A percentile compares a stretch with the other conserved stretches of the same genome.
phyloP scores from a whole-genome alignment of 2,329 filamentous ascomycete species.

The Clarireedia paspali region DNA sequence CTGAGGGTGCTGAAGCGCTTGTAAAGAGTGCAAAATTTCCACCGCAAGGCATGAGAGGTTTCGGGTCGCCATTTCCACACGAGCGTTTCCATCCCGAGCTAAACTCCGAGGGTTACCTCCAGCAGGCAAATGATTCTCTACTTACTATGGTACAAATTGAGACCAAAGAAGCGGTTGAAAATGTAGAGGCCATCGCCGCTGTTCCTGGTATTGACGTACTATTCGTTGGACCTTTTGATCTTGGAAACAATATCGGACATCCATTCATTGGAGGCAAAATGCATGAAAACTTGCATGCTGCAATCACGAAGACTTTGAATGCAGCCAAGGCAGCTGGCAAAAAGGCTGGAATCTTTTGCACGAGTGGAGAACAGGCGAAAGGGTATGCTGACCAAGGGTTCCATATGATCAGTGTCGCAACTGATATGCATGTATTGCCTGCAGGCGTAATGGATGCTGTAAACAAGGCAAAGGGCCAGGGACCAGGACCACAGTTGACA shows the following conservation, averaged over 20 bases:
- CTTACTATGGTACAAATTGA: slow-evolving; percentile 63
- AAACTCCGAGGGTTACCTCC: slow-evolving; percentile 47
- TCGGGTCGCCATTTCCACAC: slow-evolving; percentile 48
- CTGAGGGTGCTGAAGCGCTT: slow-evolving; percentile 42
- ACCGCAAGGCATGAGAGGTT: slow-evolving; percentile 44
- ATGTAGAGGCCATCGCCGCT: slow-evolving; percentile 53
- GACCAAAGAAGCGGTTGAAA: slow-evolving; percentile 52
- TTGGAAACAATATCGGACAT: slow-evolving; percentile 54
- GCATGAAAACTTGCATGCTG: slow-evolving; percentile 48
- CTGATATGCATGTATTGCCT: slow-evolving; percentile 47
- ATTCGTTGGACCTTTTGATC: slow-evolving; percentile 59
- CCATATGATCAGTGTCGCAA: slow-evolving; percentile 52
- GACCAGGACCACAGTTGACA: slow-evolving; percentile 19
- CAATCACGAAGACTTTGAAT: slow-evolving; percentile 49
- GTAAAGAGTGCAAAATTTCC: slow-evolving; percentile 49
- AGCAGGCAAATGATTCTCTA: slow-evolving; percentile 48
- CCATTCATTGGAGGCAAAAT: slow-evolving; percentile 55
- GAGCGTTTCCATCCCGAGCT: slow-evolving; percentile 40
- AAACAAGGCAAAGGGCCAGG: slow-evolving; percentile 37
- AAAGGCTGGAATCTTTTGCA: slow-evolving; percentile 55
- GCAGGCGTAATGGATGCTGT: slow-evolving; percentile 39
- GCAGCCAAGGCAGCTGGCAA: slow-evolving; percentile 56
- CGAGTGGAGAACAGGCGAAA: slow-evolving; percentile 47
- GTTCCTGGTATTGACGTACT: slow-evolving; percentile 54
- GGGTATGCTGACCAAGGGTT: slow-evolving; percentile 48